These are phyloP conservation scores for Bryoglossum gracile DNA, from an alignment of 495 filamentous ascomycete genomes.

Conservation along the genomic window DNA sequence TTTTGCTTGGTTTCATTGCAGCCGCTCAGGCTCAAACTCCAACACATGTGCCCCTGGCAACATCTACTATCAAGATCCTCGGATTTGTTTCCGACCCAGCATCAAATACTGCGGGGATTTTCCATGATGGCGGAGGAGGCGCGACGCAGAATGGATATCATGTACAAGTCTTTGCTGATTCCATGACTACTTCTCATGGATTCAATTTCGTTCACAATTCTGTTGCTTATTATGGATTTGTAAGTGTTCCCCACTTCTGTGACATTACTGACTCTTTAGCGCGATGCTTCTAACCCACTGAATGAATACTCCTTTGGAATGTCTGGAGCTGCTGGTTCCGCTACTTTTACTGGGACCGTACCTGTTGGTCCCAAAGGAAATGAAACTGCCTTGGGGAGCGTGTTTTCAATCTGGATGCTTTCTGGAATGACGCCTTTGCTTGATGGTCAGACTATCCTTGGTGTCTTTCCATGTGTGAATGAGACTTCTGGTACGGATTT, in stretches of 20 bases:
- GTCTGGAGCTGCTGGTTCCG: background rate
- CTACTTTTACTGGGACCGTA: background rate
- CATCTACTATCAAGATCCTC: background rate
- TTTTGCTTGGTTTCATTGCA: too few relatives aligned
- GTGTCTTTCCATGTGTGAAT: background rate
- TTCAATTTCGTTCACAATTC: conserved; percentile 4
- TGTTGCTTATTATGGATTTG: background rate
- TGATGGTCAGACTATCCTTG: conserved; percentile 1
- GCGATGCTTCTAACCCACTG: background rate
- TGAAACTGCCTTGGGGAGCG: background rate
- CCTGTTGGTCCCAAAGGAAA: background rate
- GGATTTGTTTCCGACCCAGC: background rate
- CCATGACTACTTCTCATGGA: background rate
- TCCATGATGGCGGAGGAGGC: background rate
- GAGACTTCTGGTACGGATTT: background rate
- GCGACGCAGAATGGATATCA: conserved; percentile 3
- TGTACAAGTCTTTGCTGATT: conserved; percentile 2
- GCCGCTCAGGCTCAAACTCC: background rate
- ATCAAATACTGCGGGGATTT: background rate
- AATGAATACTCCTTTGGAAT: background rate
- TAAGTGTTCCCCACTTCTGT: background rate
- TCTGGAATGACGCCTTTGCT: background rate
- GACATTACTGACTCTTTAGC: background rate
- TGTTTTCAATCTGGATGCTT: background rate
- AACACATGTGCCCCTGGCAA: background rate